phyloP scores from a whole-genome alignment of 495 filamentous ascomycete genomes.

The Neurospora tetraspora region DNA sequence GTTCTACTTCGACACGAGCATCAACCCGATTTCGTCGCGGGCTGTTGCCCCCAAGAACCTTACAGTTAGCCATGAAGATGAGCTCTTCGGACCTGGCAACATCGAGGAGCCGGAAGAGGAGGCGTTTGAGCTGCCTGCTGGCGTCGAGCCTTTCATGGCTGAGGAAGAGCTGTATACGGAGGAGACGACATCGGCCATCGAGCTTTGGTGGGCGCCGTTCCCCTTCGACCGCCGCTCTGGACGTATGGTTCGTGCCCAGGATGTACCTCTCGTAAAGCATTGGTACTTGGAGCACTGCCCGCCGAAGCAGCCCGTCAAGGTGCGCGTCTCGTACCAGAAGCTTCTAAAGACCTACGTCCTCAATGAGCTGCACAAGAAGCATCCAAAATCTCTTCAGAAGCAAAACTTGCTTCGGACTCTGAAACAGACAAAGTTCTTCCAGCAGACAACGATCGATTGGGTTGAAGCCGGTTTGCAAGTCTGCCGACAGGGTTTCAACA shows the following conservation, averaged over 20 bases:
- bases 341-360: conserved; percentile 92
- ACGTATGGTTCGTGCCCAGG: conserved; percentile 93
- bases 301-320: conserved; percentile 85
- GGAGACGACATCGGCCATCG: conserved; percentile 87
- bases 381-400: conserved; percentile 88
- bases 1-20: conserved; percentile 95
- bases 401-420: conserved; percentile 83
- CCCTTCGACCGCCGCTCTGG: conserved; percentile 96
- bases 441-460: conserved; percentile 99
- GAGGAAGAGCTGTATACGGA: conserved; percentile 84
- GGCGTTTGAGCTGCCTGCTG: conserved; percentile 71
- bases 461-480: conserved; percentile 98
- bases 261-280: conserved; percentile 95
- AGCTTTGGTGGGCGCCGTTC: conserved; percentile 96
- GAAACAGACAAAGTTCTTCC: conserved; percentile 97
- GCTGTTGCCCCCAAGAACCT: conserved; percentile 93
- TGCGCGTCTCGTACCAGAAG: conserved; percentile 99
- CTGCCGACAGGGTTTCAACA: conserved; percentile 97
- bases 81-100: conserved; percentile 79
- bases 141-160: conserved; percentile 77
- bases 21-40: conserved; percentile 94
- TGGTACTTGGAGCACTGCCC: conserved; percentile 96
- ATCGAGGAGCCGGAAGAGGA: conserved; percentile 69
- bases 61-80: conserved; percentile 86
- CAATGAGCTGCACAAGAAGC: conserved; percentile 91